Conservation (phyloP, 352 stramenopile genomes). For the Peronospora destructor region DNA sequence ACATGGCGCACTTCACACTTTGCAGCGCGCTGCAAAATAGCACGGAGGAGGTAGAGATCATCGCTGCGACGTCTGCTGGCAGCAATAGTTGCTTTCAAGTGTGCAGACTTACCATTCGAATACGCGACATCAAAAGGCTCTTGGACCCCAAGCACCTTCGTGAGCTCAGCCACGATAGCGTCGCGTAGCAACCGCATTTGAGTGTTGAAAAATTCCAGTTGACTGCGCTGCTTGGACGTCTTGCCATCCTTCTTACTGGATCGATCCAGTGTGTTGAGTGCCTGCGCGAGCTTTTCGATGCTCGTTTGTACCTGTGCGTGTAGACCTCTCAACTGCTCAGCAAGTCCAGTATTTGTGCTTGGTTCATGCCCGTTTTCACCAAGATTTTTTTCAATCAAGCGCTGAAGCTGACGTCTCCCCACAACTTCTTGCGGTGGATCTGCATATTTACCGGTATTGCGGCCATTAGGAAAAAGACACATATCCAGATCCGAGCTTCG, state of each 20-base stretch:
- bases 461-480: slow-evolving; percentile 41
- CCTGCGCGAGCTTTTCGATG: slow-evolving; percentile 36
- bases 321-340: slow-evolving; percentile 35
- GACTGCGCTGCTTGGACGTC: slow-evolving; percentile 24
- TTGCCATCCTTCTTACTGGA: slow-evolving; percentile 28
- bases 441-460: not conserved
- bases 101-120: slow-evolving; percentile 15
- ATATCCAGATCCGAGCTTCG: slow-evolving; percentile 71
- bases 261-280: slow-evolving; percentile 31
- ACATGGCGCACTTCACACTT: slow-evolving; percentile 57
- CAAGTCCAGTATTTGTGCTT: slow-evolving; percentile 9
- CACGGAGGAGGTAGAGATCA: slow-evolving; percentile 45
- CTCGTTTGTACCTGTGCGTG: slow-evolving; percentile 41
- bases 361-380: slow-evolving; percentile 9
- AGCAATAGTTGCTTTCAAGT: slow-evolving; percentile 34
- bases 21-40: slow-evolving; percentile 35
- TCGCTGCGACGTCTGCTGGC: slow-evolving; percentile 34
- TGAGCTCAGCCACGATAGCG: slow-evolving; percentile 29
- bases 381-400: slow-evolving; percentile 31
- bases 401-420: slow-evolving; percentile 36
- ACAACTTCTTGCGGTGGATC: slow-evolving; percentile 26
- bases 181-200: slow-evolving; percentile 32
- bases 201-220: slow-evolving; percentile 41
- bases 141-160: slow-evolving; percentile 4
- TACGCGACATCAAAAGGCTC: slow-evolving; percentile 7